These are phyloP conservation scores for Coleophoma crateriformis DNA, from an alignment of 2,329 filamentous ascomycete genomes.

Conservation along the genomic window DNA sequence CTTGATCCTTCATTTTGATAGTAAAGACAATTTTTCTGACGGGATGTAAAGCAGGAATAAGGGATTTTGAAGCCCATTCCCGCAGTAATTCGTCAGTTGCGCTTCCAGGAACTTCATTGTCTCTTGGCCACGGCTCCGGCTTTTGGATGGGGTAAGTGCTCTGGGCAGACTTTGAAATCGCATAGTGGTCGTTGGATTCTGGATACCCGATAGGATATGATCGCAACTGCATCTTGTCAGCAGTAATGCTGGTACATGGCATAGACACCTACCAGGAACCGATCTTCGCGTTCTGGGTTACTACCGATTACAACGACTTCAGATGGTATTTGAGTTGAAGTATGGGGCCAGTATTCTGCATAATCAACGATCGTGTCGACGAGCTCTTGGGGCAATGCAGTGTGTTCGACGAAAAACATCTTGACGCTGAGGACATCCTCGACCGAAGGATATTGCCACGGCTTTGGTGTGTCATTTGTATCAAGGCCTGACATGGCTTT, in stretches of 20 bases:
- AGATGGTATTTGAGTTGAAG: slow-evolving; percentile 22
- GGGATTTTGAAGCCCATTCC: slow-evolving; percentile 11
- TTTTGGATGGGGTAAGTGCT: slow-evolving; percentile 2
- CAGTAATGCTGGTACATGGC: neutral
- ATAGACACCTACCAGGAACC: slow-evolving; percentile 33
- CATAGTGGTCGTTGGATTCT: slow-evolving; percentile 1
- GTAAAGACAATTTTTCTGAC: slow-evolving; percentile 58
- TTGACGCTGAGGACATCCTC: slow-evolving; percentile 46
- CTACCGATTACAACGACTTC: slow-evolving; percentile 6
- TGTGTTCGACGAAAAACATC: slow-evolving; percentile 37
- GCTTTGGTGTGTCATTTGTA: neutral
- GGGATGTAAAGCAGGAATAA: slow-evolving; percentile 31
- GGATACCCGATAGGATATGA: slow-evolving; percentile 20
- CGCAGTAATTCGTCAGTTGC: slow-evolving; percentile 13
- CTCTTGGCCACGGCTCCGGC: slow-evolving; percentile 10
- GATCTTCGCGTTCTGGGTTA: slow-evolving; percentile 25
- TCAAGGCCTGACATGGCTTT: neutral
- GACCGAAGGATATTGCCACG: slow-evolving; percentile 18
- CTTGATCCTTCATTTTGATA: slow-evolving; percentile 52
- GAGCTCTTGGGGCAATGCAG: slow-evolving; percentile 46
- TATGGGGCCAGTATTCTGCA: slow-evolving; percentile 58
- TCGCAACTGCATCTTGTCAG: slow-evolving; percentile 16
- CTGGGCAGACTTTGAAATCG: slow-evolving; percentile 1
- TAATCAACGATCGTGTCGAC: slow-evolving; percentile 50
- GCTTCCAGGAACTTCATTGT: slow-evolving; percentile 5